Conservation (phyloP, 495 filamentous ascomycete species). For the Talaromyces wortmannii region DNA sequence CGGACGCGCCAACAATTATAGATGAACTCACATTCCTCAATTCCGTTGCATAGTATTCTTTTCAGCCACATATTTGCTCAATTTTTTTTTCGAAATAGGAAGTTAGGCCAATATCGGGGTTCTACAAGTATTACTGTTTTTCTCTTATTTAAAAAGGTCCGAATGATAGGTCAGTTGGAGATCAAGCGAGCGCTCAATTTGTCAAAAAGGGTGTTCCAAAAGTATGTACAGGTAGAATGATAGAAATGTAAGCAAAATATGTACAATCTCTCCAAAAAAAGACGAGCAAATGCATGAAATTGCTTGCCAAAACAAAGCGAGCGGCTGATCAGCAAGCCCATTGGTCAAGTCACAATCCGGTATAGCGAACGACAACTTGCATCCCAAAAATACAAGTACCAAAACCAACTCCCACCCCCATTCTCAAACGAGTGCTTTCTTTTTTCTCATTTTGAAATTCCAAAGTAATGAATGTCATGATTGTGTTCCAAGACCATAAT, state of each 20-base stretch:
- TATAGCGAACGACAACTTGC: not conserved
- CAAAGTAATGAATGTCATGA: not conserved
- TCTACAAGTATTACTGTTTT: no score
- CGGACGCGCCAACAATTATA: no score
- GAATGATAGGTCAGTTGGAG: not conserved
- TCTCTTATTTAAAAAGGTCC: not conserved
- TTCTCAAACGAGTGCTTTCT: not conserved
- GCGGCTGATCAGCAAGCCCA: not conserved
- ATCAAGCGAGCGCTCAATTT: not conserved
- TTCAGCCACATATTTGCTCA: no score
- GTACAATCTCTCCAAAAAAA: no score
- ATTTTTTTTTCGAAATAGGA: no score
- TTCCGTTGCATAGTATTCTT: no score
- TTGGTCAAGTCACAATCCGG: not conserved
- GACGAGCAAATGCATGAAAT: no score
- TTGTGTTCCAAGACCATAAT: not conserved
- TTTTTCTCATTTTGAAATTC: not conserved
- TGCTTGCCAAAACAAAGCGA: not conserved
- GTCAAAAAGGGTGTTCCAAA: not conserved
- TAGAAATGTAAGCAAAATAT: not conserved
- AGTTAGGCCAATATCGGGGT: no score
- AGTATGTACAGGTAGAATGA: not conserved
- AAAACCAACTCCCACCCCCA: not conserved
- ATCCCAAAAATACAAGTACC: not conserved
- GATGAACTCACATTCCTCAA: no score